Percentiles rank a stretch among this genome's conserved stretches.
These are phyloP conservation scores for Lasiosphaeria hispida DNA, from an alignment of 495 filamentous ascomycete genomes.

Conservation along the genomic window DNA sequence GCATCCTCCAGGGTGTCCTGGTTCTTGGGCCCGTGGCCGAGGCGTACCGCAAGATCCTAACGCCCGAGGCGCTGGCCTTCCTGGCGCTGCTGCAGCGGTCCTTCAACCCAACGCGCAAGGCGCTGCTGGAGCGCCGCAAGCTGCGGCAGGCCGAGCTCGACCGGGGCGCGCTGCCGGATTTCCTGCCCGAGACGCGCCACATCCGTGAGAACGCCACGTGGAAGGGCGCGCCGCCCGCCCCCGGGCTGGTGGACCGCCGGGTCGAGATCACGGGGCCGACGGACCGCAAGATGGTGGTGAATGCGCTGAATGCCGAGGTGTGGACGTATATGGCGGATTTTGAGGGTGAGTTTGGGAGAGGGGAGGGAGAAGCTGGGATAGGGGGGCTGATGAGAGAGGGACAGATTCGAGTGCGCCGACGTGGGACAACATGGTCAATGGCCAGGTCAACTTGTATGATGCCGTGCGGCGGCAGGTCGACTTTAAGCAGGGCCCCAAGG, in stretches of 20 bases:
- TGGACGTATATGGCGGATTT: slow-evolving; percentile 99
- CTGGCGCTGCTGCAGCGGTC: slow-evolving; percentile 90
- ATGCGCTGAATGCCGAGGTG: slow-evolving; percentile 93
- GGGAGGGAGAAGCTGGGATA: no score
- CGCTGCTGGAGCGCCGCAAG: slow-evolving; percentile 80
- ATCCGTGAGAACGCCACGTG: slow-evolving; percentile 93
- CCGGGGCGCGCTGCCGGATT: slow-evolving; percentile 86
- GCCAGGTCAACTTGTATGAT: slow-evolving; percentile 97
- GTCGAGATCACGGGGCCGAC: slow-evolving; percentile 99
- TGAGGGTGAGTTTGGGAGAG: slow-evolving; percentile 63
- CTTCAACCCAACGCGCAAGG: slow-evolving; percentile 89
- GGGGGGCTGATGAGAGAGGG: background rate
- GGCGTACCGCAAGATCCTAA: slow-evolving; percentile 84
- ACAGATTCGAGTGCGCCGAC: slow-evolving; percentile 94
- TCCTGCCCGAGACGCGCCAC: slow-evolving; percentile 92
- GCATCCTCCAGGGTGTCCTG: slow-evolving; percentile 81
- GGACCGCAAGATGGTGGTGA: slow-evolving; percentile 99
- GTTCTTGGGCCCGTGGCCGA: slow-evolving; percentile 77
- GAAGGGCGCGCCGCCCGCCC: slow-evolving; percentile 91
- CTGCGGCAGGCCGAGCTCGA: slow-evolving; percentile 93
- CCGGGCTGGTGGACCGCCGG: slow-evolving; percentile 87
- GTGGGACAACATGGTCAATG: slow-evolving; percentile 99
- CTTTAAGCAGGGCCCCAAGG: slow-evolving; percentile 92
- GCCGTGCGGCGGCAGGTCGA: slow-evolving; percentile 92
- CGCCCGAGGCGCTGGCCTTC: slow-evolving; percentile 86